These are phyloP conservation scores for Boletus coccyginus DNA, from an alignment of 768 basidiomycete genomes.

Conservation along the genomic window DNA sequence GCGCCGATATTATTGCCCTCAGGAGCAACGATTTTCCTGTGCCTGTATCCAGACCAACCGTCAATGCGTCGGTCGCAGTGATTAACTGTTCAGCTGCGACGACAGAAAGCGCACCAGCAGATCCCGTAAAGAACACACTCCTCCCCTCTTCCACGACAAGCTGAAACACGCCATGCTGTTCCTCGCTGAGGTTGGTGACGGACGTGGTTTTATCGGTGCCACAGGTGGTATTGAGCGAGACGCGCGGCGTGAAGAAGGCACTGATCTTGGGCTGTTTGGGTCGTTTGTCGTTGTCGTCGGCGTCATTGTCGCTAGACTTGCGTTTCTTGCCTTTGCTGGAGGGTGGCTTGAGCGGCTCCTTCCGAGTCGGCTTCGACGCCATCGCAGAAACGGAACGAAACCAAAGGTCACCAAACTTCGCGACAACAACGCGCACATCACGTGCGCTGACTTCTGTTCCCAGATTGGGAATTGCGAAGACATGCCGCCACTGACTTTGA, in stretches of 20 bases:
- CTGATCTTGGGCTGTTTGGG: slow-evolving; percentile 27
- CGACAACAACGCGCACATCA: slow-evolving; percentile 21
- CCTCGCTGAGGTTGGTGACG: slow-evolving; percentile 46
- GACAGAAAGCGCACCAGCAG: slow-evolving; percentile 47
- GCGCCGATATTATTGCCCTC: slow-evolving; percentile 51
- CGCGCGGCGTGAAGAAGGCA: slow-evolving; percentile 27
- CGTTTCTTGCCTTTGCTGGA: slow-evolving; percentile 22
- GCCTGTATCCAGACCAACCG: slow-evolving; percentile 33
- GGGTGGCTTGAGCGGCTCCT: slow-evolving; percentile 4
- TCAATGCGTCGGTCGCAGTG: background rate
- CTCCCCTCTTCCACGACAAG: slow-evolving; percentile 55
- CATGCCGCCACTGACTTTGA: slow-evolving; percentile 29
- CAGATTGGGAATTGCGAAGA: slow-evolving; percentile 34
- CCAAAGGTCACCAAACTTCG: slow-evolving; percentile 5
- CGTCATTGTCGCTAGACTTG: slow-evolving; percentile 14
- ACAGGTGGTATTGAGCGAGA: slow-evolving; percentile 28
- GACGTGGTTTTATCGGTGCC: slow-evolving; percentile 27
- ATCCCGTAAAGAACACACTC: slow-evolving; percentile 67
- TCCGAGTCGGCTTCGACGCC: slow-evolving; percentile 2
- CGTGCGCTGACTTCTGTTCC: slow-evolving; percentile 19
- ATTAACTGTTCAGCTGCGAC: background rate
- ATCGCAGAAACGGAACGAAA: background rate
- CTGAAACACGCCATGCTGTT: slow-evolving; percentile 50
- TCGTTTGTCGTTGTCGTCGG: background rate
- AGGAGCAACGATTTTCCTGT: slow-evolving; percentile 64